A percentile compares a stretch with the other conserved stretches of the same genome.
phyloP scores from a whole-genome alignment of 164 flowering plant genomes.

The Buxus sempervirens region DNA sequence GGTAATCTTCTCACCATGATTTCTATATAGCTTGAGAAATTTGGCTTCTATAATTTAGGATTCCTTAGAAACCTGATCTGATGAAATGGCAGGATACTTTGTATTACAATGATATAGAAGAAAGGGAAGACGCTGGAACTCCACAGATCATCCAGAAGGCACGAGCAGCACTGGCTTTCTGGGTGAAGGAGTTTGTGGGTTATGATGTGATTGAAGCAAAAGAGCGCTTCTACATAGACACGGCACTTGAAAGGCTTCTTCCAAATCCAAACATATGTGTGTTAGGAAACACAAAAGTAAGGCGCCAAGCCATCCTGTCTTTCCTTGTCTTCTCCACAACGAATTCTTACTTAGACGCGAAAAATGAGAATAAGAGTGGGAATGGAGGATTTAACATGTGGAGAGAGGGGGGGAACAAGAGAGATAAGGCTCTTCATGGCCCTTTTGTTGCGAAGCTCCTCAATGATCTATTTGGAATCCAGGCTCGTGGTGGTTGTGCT shows the following conservation, averaged over 20 bases:
- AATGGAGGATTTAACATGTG: constrained; percentile 27
- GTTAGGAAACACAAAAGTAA: constrained; percentile 51
- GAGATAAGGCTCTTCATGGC: constrained; percentile 68
- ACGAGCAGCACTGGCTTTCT: constrained; percentile 72
- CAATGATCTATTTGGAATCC: constrained; percentile 87
- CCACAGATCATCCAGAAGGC: constrained; percentile 66
- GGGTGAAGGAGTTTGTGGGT: constrained; percentile 83
- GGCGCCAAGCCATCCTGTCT: constrained; percentile 66
- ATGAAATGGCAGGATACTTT: constrained; percentile 68
- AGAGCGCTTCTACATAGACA: constrained; percentile 37
- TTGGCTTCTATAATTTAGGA: no score
- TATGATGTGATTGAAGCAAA: constrained; percentile 37
- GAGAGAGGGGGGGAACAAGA: constrained; percentile 41
- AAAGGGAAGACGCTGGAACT: constrained; percentile 80
- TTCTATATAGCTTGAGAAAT: not conserved
- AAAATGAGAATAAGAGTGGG: not conserved
- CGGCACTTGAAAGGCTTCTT: constrained; percentile 56
- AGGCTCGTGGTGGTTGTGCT: constrained; percentile 84
- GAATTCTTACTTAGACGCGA: constrained; percentile 7
- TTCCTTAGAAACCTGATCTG: no score
- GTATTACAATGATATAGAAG: constrained; percentile 65
- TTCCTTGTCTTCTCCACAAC: constrained; percentile 54
- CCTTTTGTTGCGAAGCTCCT: constrained; percentile 71
- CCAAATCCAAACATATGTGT: constrained; percentile 50
- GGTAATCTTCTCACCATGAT: constrained; percentile 22